Evolutionary conservation across 306 rosid genomes (phyloP).

Genomic region (Pyrus bretschneideri): DNA sequence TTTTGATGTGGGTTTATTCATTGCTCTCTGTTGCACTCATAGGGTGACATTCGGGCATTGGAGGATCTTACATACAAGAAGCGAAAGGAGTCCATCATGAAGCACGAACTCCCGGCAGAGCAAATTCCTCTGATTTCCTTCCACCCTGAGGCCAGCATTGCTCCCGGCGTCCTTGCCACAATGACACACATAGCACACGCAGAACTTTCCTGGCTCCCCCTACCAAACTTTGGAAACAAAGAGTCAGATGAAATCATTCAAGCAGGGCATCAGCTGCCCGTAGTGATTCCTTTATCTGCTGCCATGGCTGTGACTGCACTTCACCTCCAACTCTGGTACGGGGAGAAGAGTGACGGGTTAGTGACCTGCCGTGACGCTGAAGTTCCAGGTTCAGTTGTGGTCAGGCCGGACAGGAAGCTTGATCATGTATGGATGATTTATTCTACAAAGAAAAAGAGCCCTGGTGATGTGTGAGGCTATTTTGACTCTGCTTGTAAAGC

Average conservation of each 20-base stretch:
- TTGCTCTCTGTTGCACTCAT: background rate
- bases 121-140: conserved; percentile 63
- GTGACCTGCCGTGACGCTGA: conserved; percentile 69
- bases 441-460: conserved; percentile 46
- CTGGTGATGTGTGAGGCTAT: conserved; percentile 51
- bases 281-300: conserved; percentile 65
- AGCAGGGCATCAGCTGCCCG: conserved; percentile 51
- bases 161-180: conserved; percentile 64
- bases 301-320: conserved; percentile 75
- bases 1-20: background rate
- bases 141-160: conserved; percentile 63
- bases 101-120: conserved; percentile 51
- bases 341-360: conserved; percentile 72
- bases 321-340: conserved; percentile 65
- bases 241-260: conserved; percentile 22
- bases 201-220: conserved; percentile 58
- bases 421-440: conserved; percentile 93
- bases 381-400: conserved; percentile 80
- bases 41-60: conserved; percentile 76
- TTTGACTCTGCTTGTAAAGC: conserved; percentile 63
- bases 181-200: conserved; percentile 84
- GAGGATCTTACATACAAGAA: conserved; percentile 84
- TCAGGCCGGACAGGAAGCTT: conserved; percentile 58
- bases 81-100: conserved; percentile 62
- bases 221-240: conserved; percentile 19